These are phyloP conservation scores for Sphagnum tenellum DNA, from an alignment of 225 moss, liverwort and hornwort species.

Conservation along the genomic window DNA sequence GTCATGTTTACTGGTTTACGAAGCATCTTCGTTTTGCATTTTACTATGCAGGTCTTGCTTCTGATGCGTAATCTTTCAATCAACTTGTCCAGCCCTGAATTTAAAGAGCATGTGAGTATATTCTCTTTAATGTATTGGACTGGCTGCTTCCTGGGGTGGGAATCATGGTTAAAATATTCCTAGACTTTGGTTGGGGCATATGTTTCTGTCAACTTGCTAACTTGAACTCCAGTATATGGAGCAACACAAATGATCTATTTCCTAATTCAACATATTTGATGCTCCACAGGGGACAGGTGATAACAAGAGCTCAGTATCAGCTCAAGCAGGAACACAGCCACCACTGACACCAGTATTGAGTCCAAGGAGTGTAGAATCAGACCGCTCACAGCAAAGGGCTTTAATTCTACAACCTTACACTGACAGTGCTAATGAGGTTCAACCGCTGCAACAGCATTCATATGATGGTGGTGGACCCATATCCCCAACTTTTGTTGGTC, in stretches of 20 bases:
- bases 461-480: constrained; percentile 21
- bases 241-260: too few relatives aligned
- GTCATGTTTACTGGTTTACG: too few relatives aligned
- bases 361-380: constrained; percentile 39
- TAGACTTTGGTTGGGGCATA: too few relatives aligned
- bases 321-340: constrained; percentile 25
- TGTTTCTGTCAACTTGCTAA: too few relatives aligned
- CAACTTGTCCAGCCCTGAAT: constrained; percentile 59
- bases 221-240: too few relatives aligned
- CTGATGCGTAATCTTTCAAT: constrained; percentile 92
- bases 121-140: too few relatives aligned
- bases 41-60: constrained; percentile 40
- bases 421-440: constrained; percentile 23
- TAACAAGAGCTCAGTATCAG: constrained; percentile 42
- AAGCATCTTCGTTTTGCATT: not conserved
- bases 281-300: constrained; percentile 3
- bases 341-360: constrained; percentile 38
- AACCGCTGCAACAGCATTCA: constrained; percentile 11
- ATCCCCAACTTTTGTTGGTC: constrained; percentile 23
- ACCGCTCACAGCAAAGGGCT: constrained; percentile 15
- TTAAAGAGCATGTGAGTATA: constrained; percentile 51
- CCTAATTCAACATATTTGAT: too few relatives aligned
- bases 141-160: too few relatives aligned
- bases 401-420: constrained; percentile 12
- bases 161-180: too few relatives aligned